A percentile compares a stretch with the other conserved stretches of the same genome.
Conservation (phyloP, 345 rosid genomes). For the Citrus trifoliata region DNA sequence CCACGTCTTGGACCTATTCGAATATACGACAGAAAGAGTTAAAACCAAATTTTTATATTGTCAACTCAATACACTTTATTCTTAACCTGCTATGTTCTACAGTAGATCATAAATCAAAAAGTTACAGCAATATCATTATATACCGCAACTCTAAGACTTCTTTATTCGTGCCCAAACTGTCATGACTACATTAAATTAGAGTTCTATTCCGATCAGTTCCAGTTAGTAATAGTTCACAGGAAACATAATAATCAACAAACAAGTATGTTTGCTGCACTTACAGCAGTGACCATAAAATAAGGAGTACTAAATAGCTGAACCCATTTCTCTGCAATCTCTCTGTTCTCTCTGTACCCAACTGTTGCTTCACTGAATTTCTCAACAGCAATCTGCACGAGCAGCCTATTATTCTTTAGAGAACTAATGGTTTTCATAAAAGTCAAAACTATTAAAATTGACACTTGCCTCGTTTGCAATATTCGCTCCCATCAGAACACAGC, state of each 20-base stretch:
- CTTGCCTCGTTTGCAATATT: slow-evolving; percentile 92
- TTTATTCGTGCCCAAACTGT: background rate
- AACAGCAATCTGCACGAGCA: slow-evolving; percentile 64
- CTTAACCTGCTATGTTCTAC: background rate
- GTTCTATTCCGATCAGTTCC: background rate
- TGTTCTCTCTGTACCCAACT: slow-evolving; percentile 72
- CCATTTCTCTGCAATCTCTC: slow-evolving; percentile 76
- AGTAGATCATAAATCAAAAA: background rate
- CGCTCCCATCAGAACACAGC: slow-evolving; percentile 96
- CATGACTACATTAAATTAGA: background rate
- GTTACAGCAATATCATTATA: background rate
- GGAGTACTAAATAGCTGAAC: slow-evolving; percentile 82
- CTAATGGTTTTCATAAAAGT: background rate
- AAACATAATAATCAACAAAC: background rate
- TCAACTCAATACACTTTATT: background rate
- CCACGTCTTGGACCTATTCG: slow-evolving; percentile 82
- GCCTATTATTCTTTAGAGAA: background rate
- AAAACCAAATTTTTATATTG: background rate
- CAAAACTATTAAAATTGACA: slow-evolving; percentile 1
- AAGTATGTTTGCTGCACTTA: slow-evolving; percentile 29
- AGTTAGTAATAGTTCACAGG: background rate
- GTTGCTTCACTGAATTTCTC: slow-evolving; percentile 98
- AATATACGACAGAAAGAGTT: background rate
- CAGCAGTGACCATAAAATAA: slow-evolving; percentile 82
- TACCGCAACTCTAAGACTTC: background rate